phyloP scores from a whole-genome alignment of 2,329 filamentous ascomycete species.

The Pseudocercospora pini-densiflorae region DNA sequence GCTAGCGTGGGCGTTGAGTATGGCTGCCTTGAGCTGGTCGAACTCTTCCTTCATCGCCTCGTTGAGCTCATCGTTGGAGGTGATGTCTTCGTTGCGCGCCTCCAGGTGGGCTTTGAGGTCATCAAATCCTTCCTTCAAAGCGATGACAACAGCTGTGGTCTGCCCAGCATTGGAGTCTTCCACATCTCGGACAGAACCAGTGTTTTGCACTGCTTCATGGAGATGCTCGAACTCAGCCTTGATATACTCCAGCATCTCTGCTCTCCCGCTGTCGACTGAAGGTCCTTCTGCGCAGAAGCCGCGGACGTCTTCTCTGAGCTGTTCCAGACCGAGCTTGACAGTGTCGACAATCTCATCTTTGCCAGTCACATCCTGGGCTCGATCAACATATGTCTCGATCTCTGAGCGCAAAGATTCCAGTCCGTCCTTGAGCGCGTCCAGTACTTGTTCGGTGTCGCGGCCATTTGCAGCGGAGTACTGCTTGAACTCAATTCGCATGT shows the following conservation, averaged over 20 bases:
- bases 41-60: conserved; percentile 81
- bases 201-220: conserved; percentile 58
- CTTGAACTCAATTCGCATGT: conserved; percentile 70
- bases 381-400: conserved; percentile 81
- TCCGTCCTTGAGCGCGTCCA: conserved; percentile 86
- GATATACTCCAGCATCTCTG: conserved; percentile 56
- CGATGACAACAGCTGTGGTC: conserved; percentile 38
- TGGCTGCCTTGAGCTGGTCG: conserved; percentile 76
- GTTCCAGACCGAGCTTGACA: conserved; percentile 67
- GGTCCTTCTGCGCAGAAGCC: conserved; percentile 53
- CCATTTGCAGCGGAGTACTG: conserved; percentile 79
- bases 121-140: conserved; percentile 40
- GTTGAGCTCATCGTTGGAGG: conserved; percentile 52
- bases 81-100: conserved; percentile 33
- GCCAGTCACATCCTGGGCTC: conserved; percentile 67
- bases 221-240: conserved; percentile 65
- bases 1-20: conserved; percentile 64
- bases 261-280: conserved; percentile 47
- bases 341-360: conserved; percentile 80
- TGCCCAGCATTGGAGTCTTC: conserved; percentile 30
- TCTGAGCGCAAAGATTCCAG: conserved; percentile 79
- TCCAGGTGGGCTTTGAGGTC: conserved; percentile 35
- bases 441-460: conserved; percentile 82
- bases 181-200: conserved; percentile 38
- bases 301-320: conserved; percentile 65